These are phyloP conservation scores for Apiospora pterosperma DNA, from an alignment of 2,329 filamentous ascomycete genomes.

Conservation along the genomic window DNA sequence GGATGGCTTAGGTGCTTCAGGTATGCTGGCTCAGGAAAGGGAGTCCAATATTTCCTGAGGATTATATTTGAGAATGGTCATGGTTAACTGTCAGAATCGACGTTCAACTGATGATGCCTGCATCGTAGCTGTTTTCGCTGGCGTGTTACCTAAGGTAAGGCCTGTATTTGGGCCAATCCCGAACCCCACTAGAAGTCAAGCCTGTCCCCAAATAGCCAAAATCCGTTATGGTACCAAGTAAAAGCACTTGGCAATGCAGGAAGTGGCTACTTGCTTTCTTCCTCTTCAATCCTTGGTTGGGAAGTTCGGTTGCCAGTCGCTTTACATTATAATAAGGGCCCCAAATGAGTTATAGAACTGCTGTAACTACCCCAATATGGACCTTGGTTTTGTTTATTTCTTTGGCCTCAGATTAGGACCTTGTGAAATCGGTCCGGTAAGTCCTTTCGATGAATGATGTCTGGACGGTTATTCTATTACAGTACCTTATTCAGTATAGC, in stretches of 20 bases:
- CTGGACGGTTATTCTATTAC: neutral
- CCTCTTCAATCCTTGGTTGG: too few relatives aligned
- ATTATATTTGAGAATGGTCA: neutral
- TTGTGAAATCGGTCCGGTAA: neutral
- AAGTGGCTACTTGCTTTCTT: too few relatives aligned
- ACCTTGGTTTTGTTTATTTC: neutral
- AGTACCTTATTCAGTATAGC: neutral
- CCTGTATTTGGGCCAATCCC: neutral
- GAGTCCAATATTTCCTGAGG: neutral
- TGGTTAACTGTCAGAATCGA: neutral
- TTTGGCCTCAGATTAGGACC: neutral
- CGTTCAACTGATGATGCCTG: neutral
- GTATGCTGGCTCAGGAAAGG: neutral
- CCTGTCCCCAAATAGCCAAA: neutral
- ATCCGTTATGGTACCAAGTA: neutral
- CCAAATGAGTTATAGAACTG: too few relatives aligned
- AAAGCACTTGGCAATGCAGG: neutral
- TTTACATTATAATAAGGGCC: too few relatives aligned
- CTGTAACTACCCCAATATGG: too few relatives aligned
- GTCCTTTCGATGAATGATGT: neutral
- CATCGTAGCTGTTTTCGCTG: neutral
- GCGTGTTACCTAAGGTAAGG: neutral
- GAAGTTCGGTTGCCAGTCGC: too few relatives aligned
- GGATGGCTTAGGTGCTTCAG: neutral
- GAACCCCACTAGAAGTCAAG: neutral